A percentile compares a stretch with the other conserved stretches of the same genome.
Evolutionary conservation across 1,284 basidiomycete genomes (phyloP).

Genomic region (Fistulinella cinereoalba): DNA sequence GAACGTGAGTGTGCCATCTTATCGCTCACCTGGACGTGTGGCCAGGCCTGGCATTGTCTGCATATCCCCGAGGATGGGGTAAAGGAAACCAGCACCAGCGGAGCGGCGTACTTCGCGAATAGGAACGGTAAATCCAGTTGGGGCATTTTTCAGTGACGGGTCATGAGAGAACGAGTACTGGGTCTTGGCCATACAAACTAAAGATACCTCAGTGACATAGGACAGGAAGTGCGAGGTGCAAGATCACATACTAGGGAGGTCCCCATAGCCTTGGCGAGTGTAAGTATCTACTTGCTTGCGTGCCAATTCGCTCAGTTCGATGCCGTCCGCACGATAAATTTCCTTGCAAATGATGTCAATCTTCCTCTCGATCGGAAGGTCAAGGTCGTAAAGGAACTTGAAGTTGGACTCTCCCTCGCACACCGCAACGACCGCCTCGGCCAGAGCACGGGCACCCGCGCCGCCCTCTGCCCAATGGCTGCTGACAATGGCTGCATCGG

Average conservation of each 20-base stretch:
- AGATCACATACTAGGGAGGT: constrained; percentile 70
- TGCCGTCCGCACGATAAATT: constrained; percentile 90
- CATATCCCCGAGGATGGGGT: constrained; percentile 93
- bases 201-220: not conserved
- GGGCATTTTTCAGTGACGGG: constrained; percentile 87
- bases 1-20: not conserved
- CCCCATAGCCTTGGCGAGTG: constrained; percentile 83
- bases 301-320: constrained; percentile 81
- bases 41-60: constrained; percentile 97
- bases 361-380: constrained; percentile 84
- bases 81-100: constrained; percentile 94
- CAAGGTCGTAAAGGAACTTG: constrained; percentile 88
- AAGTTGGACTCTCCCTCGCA: constrained; percentile 85
- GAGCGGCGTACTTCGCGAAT: constrained; percentile 88
- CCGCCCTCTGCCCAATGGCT: constrained; percentile 98
- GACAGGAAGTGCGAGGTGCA: constrained; percentile 1
- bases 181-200: constrained; percentile 98
- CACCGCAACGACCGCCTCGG: constrained; percentile 80
- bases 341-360: constrained; percentile 85
- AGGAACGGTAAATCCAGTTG: constrained; percentile 89
- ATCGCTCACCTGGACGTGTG: constrained; percentile 76
- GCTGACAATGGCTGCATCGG: constrained; percentile 92
- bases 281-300: constrained; percentile 89
- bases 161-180: constrained; percentile 96
- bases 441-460: constrained; percentile 81